Percentiles rank a stretch among this genome's conserved stretches.
phyloP scores from a whole-genome alignment of 139 green algal genomes.

The Micromonas pusilla region DNA sequence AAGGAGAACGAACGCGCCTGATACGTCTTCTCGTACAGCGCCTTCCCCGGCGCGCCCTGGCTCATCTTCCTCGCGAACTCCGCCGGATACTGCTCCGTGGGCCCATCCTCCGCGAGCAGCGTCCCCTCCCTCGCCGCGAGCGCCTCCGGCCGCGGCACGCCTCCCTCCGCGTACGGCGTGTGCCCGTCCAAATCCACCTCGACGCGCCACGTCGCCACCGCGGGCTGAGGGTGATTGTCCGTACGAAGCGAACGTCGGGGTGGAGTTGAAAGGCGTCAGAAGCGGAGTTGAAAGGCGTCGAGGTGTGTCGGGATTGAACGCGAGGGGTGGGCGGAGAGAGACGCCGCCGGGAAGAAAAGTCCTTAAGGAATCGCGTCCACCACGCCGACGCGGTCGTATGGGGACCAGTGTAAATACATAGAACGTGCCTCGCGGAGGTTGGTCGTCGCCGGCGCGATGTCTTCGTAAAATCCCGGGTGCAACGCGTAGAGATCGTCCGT shows the following conservation, averaged over 20 bases:
- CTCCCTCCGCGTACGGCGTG: not conserved
- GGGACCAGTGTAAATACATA: no score
- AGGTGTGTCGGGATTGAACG: no score
- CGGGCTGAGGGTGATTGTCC: not conserved
- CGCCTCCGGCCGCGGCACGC: not conserved
- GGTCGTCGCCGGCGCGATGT: slow-evolving; percentile 1
- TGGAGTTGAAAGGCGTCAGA: no score
- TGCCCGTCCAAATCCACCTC: not conserved
- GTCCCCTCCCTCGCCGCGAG: not conserved
- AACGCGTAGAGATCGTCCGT: not conserved
- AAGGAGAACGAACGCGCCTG: no score
- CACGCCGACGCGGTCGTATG: no score
- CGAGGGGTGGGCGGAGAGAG: no score
- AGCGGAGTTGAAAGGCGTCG: no score
- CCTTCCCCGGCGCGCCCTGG: not conserved
- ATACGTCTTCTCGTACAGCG: not conserved
- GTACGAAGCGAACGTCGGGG: no score
- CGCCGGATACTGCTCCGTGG: slow-evolving; percentile 6
- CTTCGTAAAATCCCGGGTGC: not conserved
- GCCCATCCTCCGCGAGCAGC: not conserved
- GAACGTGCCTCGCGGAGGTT: not conserved
- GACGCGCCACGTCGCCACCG: not conserved
- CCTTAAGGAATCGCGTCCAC: no score
- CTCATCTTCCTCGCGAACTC: not conserved
- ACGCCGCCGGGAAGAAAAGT: no score